Evolutionary conservation across 371 early-diverging fungal genomes (phyloP), one percentile per base, ranked within the genome.

Genomic region (Haplosporangium sp.): DNA sequence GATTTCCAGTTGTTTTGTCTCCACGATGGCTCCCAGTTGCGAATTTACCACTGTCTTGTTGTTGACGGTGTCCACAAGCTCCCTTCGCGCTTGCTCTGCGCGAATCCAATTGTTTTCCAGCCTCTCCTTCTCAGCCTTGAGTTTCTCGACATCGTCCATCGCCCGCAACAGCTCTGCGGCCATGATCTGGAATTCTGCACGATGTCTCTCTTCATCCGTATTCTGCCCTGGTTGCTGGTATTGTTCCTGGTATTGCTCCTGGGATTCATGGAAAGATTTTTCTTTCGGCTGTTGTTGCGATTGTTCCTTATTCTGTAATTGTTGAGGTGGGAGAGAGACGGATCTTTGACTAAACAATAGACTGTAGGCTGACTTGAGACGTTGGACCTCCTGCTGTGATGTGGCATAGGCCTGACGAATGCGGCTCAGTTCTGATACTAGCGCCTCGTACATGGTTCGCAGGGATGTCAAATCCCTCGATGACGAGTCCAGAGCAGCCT

Each of bases 111-210:
- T 13, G 3, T 13, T 12, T 51, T 54, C 9, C 5, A 59, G 55
- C 1, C n/a, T 41, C n/a, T 21, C 20, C 6, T 59, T 52, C 20
- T 43, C 51, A 6, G 18, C 23, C 45, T 59, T 58, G 6, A 70
- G 37, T 13, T 23, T 29, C 29, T 52, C 40, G 12, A 59, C 40
- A 37, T 64, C 59, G 36, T 59, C 64, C 20, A 23, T 45, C 14
- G 59, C 67, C 7, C 67, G 59, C 20, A 59, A 9, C 3, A 66
- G 46, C 20, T 66, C 67, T 43, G 50, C 21, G 14, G 54, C 21
- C 10, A 54, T 54, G 42, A 70, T 70, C 7, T 64, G n/a, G 54
- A 64, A 29, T 45, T 70, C 64, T 37, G 29, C 29, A 29, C 29
- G 29, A 29, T 29, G 29, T 4, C 29, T 29, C 29, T 23, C 6